phyloP scores from a whole-genome alignment of 225 moss, liverwort and hornwort genomes.

The Neckera pumila region DNA sequence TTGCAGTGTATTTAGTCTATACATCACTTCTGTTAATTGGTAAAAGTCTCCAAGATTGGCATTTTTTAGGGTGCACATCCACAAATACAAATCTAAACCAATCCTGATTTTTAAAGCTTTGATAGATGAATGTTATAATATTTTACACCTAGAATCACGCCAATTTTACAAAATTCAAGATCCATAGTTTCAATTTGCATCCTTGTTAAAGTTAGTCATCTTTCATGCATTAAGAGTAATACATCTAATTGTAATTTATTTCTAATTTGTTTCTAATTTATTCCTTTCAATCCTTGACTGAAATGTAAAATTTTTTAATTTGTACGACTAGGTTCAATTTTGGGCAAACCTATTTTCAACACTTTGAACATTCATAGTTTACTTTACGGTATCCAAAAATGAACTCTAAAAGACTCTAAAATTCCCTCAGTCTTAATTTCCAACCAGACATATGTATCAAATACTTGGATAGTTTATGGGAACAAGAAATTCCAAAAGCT shows the following conservation, averaged over 20 bases:
- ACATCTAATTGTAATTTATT: not conserved
- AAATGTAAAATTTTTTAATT: not conserved
- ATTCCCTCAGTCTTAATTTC: not conserved
- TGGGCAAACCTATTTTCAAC: not conserved
- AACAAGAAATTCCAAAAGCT: too few relatives aligned
- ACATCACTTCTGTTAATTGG: not conserved
- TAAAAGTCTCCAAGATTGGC: not conserved
- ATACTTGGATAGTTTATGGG: not conserved
- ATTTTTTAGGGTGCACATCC: accelerated
- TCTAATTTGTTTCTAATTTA: not conserved
- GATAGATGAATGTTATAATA: not conserved
- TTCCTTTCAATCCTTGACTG: accelerated
- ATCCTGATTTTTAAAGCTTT: not conserved
- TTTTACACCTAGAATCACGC: not conserved
- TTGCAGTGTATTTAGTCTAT: not conserved
- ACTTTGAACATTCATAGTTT: not conserved
- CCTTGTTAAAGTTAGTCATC: not conserved
- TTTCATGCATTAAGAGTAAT: not conserved
- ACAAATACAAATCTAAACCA: not conserved
- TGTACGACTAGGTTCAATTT: not conserved
- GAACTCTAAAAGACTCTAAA: too few relatives aligned
- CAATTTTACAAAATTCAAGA: not conserved
- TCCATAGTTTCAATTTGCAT: not conserved
- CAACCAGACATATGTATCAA: not conserved
- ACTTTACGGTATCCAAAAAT: not conserved